phyloP scores from a whole-genome alignment of 2,329 filamentous ascomycete genomes.

The Lachnellula subtilissima region DNA sequence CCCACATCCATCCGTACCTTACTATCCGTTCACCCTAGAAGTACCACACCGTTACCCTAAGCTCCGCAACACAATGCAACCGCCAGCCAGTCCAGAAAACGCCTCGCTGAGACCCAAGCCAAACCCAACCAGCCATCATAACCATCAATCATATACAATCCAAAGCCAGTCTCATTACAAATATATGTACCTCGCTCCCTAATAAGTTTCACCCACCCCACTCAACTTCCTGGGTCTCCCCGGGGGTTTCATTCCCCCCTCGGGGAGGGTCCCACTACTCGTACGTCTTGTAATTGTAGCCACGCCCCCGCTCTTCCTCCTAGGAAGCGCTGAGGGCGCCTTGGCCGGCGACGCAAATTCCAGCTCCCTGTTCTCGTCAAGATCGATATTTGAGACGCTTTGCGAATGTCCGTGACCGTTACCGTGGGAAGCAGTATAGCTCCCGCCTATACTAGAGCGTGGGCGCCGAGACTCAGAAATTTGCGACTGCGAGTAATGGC shows the following conservation, averaged over 20 bases:
- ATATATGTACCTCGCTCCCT: constrained; percentile 13
- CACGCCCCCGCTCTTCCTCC: constrained; percentile 45
- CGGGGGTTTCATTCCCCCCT: constrained; percentile 25
- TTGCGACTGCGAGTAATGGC: constrained; percentile 31
- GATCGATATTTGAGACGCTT: constrained; percentile 30
- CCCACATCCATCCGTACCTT: too few relatives aligned
- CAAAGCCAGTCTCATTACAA: constrained; percentile 1
- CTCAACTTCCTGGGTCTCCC: constrained; percentile 41
- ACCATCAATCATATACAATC: constrained; percentile 19
- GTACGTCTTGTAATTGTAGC: constrained; percentile 23
- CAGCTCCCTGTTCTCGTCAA: constrained; percentile 26
- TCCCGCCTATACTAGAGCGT: constrained; percentile 30
- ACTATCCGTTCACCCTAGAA: too few relatives aligned
- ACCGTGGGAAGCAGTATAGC: constrained; percentile 24
- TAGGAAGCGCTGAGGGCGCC: constrained; percentile 40
- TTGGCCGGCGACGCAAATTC: constrained; percentile 41
- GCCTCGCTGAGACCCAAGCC: constrained; percentile 15
- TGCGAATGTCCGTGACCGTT: constrained; percentile 30
- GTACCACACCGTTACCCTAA: too few relatives aligned
- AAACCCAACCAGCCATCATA: constrained; percentile 8
- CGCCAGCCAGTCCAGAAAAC: too few relatives aligned
- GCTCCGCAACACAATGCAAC: constrained; percentile 1
- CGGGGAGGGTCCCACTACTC: constrained; percentile 23
- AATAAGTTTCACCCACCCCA: constrained; percentile 55
- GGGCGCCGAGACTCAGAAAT: constrained; percentile 29